phyloP scores from a whole-genome alignment of 257 asterid genomes.

The Ilex asprella region DNA sequence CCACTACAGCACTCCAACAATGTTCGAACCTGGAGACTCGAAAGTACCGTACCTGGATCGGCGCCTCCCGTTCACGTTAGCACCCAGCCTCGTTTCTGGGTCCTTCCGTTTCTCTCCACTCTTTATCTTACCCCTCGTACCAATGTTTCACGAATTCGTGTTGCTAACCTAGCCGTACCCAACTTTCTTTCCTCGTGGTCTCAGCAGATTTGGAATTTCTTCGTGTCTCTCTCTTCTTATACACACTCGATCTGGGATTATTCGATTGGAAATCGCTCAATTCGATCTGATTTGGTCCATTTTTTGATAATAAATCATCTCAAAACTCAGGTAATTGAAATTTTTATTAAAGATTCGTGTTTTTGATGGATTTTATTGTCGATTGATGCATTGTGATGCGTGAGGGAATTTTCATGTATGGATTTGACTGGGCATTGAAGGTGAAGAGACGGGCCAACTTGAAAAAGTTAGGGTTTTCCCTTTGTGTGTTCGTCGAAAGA shows the following conservation, averaged over 20 bases:
- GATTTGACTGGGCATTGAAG: no score
- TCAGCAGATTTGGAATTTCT: neutral
- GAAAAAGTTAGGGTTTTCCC: no score
- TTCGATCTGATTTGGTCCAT: neutral
- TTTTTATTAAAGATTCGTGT: neutral
- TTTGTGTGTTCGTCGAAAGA: no score
- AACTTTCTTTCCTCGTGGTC: neutral
- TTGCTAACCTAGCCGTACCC: neutral
- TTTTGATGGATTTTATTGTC: neutral
- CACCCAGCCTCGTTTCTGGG: neutral
- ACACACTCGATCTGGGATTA: neutral
- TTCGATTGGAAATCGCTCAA: neutral
- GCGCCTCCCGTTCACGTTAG: neutral
- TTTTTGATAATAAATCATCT: neutral
- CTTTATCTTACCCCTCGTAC: neutral
- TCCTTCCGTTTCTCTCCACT: neutral
- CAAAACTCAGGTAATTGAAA: neutral
- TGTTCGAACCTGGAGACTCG: no score
- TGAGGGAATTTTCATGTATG: no score
- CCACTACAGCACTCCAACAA: no score
- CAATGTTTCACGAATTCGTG: neutral
- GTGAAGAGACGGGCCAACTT: no score
- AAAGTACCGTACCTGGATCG: no score
- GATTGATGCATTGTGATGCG: no score
- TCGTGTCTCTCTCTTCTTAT: neutral